These are phyloP conservation scores for Coleophoma crateriformis DNA, from an alignment of 2,329 filamentous ascomycete species.

Conservation along the genomic window DNA sequence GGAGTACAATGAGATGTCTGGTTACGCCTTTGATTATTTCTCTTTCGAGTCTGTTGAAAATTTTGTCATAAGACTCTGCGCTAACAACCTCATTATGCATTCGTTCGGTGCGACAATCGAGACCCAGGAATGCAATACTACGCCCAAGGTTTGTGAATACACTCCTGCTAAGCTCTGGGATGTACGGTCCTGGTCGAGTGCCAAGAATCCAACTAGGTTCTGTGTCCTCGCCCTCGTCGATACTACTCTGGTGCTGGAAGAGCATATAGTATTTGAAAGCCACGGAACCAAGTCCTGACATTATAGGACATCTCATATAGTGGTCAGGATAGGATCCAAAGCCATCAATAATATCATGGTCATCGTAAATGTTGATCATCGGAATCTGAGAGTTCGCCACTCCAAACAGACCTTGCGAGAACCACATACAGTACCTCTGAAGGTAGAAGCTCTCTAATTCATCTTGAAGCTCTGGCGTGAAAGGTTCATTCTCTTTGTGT, in stretches of 20 bases:
- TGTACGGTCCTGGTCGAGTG: conserved; percentile 77
- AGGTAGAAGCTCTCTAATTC: conserved; percentile 88
- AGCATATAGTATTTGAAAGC: conserved; percentile 99
- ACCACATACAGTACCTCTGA: conserved; percentile 87
- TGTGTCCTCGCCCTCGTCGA: conserved; percentile 70
- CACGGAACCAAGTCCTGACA: conserved; percentile 81
- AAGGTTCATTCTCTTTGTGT: conserved; percentile 73
- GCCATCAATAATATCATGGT: conserved; percentile 88
- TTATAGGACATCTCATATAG: conserved; percentile 87
- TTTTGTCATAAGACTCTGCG: conserved; percentile 75
- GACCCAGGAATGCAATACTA: conserved; percentile 73
- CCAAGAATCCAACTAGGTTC: conserved; percentile 94
- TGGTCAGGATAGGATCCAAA: conserved; percentile 89
- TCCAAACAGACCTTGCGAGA: conserved; percentile 91
- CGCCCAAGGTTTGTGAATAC: conserved; percentile 79
- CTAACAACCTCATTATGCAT: conserved; percentile 76
- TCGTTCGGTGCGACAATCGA: conserved; percentile 89
- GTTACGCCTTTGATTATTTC: conserved; percentile 81
- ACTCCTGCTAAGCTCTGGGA: conserved; percentile 78
- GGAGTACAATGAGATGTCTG: conserved; percentile 82
- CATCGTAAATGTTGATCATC: conserved; percentile 98
- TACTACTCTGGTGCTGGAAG: conserved; percentile 91
- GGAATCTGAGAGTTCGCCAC: conserved; percentile 91
- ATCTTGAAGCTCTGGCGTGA: conserved; percentile 76
- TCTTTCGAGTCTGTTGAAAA: conserved; percentile 79